Conservation (phyloP, 371 early-diverging fungal species). For the Phascolomyces articulosus region DNA sequence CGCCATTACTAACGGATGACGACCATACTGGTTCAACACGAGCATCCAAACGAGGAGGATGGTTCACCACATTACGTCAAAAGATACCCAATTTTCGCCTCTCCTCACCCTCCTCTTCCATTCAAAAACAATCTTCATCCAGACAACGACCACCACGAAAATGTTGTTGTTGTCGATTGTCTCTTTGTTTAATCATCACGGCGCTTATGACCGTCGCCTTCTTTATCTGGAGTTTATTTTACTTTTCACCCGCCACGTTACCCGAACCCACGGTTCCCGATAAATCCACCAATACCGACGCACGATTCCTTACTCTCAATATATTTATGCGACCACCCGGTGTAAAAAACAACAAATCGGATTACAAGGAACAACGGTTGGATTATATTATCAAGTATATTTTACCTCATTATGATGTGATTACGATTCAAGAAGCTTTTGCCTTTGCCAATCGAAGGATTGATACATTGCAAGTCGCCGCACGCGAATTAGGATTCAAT, state of each 20-base stretch:
- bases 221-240: slow-evolving; percentile 38
- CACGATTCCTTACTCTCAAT: slow-evolving; percentile 79
- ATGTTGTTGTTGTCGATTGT: background rate
- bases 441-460: slow-evolving; percentile 69
- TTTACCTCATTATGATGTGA: slow-evolving; percentile 74
- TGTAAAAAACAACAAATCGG: slow-evolving; percentile 71
- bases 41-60: background rate
- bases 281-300: slow-evolving; percentile 24
- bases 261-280: slow-evolving; percentile 30
- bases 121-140: background rate
- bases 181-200: background rate
- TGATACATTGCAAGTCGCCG: slow-evolving; percentile 56
- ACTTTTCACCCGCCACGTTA: slow-evolving; percentile 31
- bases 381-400: slow-evolving; percentile 63
- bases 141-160: background rate
- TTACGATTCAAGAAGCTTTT: slow-evolving; percentile 86
- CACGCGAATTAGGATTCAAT: slow-evolving; percentile 67
- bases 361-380: slow-evolving; percentile 78
- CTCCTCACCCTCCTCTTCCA: background rate
- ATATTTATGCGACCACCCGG: slow-evolving; percentile 87
- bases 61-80: background rate
- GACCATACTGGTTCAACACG: background rate
- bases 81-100: background rate
- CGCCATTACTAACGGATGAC: background rate
- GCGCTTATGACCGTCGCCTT: slow-evolving; percentile 10